phyloP scores from a whole-genome alignment of 1,139 yeast species.

The Taphrina wiesneri region DNA sequence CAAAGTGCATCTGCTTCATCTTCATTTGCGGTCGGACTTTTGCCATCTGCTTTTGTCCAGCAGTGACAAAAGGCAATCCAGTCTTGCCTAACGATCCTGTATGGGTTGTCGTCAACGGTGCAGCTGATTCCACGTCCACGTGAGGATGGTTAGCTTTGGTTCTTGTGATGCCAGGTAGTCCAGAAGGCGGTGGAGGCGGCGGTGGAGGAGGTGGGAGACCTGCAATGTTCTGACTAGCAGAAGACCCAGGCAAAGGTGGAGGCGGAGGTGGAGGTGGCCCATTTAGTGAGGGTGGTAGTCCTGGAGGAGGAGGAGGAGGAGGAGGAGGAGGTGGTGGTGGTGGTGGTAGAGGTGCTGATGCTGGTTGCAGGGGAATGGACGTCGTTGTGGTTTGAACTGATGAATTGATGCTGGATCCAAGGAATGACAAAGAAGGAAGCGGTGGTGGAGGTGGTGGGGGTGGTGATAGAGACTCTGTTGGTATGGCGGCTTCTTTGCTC shows the following conservation, averaged over 20 bases:
- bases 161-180: conserved; percentile 39
- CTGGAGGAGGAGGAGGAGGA: conserved; percentile 46
- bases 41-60: conserved; percentile 25
- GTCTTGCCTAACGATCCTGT: conserved; percentile 35
- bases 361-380: conserved; percentile 39
- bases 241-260: conserved; percentile 47
- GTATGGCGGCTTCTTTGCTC: too few species aligned
- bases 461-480: conserved; percentile 15
- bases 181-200: conserved; percentile 40
- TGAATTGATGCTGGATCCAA: too few species aligned
- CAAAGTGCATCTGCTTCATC: conserved; percentile 95
- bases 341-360: background rate
- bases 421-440: conserved; percentile 42
- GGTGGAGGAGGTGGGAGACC: conserved; percentile 40
- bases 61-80: conserved; percentile 34
- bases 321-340: background rate
- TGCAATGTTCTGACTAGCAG: conserved; percentile 47
- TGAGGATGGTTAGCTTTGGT: background rate
- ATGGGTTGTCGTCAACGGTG: conserved; percentile 4
- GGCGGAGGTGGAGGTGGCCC: conserved; percentile 44
- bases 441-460: conserved; percentile 41
- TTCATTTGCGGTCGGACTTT: conserved; percentile 58
- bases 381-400: conserved; percentile 1
- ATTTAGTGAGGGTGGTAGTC: conserved; percentile 40
- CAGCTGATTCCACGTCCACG: background rate